Conservation (phyloP, 2,329 filamentous ascomycete species). For the Epichloe amarillans region DNA sequence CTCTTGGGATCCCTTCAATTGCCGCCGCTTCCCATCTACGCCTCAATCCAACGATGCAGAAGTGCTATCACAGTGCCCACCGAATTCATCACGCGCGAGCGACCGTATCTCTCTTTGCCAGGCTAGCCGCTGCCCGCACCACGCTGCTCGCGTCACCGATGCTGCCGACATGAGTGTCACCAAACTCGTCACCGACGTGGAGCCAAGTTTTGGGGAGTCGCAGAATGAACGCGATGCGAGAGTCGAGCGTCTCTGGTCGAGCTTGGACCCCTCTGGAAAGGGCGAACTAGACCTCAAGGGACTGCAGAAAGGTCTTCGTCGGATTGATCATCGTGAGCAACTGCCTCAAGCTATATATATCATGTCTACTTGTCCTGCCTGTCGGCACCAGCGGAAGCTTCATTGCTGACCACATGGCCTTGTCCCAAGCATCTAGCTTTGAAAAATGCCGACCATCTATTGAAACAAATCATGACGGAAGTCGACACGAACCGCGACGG, state of each 20-base stretch:
- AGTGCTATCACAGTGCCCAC: slow-evolving; percentile 2
- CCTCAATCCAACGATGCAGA: slow-evolving; percentile 6
- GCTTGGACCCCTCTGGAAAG: slow-evolving; percentile 61
- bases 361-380: not conserved
- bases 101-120: slow-evolving; percentile 2
- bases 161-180: slow-evolving; percentile 25
- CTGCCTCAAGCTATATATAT: not conserved
- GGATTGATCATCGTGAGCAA: slow-evolving; percentile 79
- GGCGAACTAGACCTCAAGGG: slow-evolving; percentile 76
- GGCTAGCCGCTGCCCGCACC: slow-evolving; percentile 8
- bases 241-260: slow-evolving; percentile 72
- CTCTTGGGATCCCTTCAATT: slow-evolving; percentile 1
- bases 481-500: slow-evolving; percentile 84
- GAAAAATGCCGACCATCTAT: slow-evolving; percentile 82
- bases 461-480: slow-evolving; percentile 64
- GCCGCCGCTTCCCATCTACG: not conserved
- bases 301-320: slow-evolving; percentile 70
- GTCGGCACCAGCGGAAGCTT: not conserved
- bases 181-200: slow-evolving; percentile 37
- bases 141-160: slow-evolving; percentile 13
- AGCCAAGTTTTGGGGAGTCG: slow-evolving; percentile 61
- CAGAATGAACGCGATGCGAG: slow-evolving; percentile 68
- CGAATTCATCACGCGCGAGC: slow-evolving; percentile 7
- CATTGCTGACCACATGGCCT: slow-evolving; percentile 1
- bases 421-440: slow-evolving; percentile 32